These are phyloP conservation scores for Arxiozyma slooffiae DNA, from an alignment of 1,139 yeast species.

Conservation along the genomic window DNA sequence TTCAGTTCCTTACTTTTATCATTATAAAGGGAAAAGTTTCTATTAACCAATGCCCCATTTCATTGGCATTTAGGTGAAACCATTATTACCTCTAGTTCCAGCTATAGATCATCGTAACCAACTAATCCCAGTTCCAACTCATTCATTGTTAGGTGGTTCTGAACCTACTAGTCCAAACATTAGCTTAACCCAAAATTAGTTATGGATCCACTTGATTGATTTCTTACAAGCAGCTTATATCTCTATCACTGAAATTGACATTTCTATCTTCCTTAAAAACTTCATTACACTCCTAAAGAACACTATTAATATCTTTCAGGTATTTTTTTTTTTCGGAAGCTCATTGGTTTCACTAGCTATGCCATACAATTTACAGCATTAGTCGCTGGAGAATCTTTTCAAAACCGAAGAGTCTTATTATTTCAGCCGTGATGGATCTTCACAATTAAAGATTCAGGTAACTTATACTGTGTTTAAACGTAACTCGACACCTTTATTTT, in stretches of 20 bases:
- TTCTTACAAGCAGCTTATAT: slow-evolving; percentile 74
- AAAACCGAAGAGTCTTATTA: slow-evolving; percentile 62
- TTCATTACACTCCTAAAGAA: slow-evolving; percentile 66
- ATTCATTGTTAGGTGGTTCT: slow-evolving; percentile 37
- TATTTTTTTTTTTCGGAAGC: slow-evolving; percentile 84
- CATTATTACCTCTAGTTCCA: slow-evolving; percentile 36
- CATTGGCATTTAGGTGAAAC: slow-evolving; percentile 73
- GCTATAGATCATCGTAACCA: slow-evolving; percentile 34
- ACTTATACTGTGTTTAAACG: slow-evolving; percentile 76
- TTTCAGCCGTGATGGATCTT: slow-evolving; percentile 88
- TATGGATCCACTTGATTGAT: slow-evolving; percentile 66
- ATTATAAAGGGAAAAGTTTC: slow-evolving; percentile 87
- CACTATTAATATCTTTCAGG: slow-evolving; percentile 72
- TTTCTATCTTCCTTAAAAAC: slow-evolving; percentile 77
- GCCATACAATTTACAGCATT: slow-evolving; percentile 74
- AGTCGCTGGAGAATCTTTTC: slow-evolving; percentile 68
- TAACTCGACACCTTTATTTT: slow-evolving; percentile 68
- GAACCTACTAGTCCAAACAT: slow-evolving; percentile 28
- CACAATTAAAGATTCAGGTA: slow-evolving; percentile 81
- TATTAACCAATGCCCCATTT: slow-evolving; percentile 67
- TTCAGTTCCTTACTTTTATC: slow-evolving; percentile 73
- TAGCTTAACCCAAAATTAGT: slow-evolving; percentile 64
- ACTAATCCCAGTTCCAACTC: slow-evolving; percentile 41
- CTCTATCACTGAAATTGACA: slow-evolving; percentile 77
- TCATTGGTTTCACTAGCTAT: slow-evolving; percentile 81